These are phyloP conservation scores for Neurospora tetrasperma DNA, from an alignment of 495 filamentous ascomycete species.

Conservation along the genomic window DNA sequence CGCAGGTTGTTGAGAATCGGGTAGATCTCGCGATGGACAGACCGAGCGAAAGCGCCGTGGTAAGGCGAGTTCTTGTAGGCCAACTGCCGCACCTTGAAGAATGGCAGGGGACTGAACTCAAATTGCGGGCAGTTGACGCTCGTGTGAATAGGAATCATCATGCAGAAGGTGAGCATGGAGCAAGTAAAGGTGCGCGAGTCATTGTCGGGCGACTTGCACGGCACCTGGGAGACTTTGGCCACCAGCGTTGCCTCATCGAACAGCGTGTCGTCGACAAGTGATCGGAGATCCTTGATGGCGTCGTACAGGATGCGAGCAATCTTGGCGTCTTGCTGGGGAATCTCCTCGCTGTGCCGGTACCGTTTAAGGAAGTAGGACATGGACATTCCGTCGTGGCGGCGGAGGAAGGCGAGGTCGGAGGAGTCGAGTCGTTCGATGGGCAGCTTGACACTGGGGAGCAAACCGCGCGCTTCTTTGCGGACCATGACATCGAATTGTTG, in stretches of 20 bases:
- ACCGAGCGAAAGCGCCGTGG: constrained; percentile 32
- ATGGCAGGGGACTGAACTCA: constrained; percentile 36
- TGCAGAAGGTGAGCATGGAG: constrained; percentile 30
- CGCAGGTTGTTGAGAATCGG: constrained; percentile 26
- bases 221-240: constrained; percentile 27
- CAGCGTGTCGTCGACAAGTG: constrained; percentile 28
- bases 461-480: constrained; percentile 49
- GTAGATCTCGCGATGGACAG: constrained; percentile 35
- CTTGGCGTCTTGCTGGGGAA: constrained; percentile 6
- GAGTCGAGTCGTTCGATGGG: constrained; percentile 44
- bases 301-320: constrained; percentile 29
- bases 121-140: constrained; percentile 22
- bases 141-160: constrained; percentile 36
- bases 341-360: constrained; percentile 30
- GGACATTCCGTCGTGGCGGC: constrained; percentile 47
- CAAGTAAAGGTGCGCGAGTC: constrained; percentile 20
- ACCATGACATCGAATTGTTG: constrained; percentile 69
- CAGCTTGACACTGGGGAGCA: constrained; percentile 57
- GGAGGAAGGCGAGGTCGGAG: constrained; percentile 48
- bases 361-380: constrained; percentile 41
- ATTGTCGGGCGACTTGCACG: constrained; percentile 22
- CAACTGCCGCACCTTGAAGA: constrained; percentile 41
- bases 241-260: constrained; percentile 36
- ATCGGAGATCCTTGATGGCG: constrained; percentile 28
- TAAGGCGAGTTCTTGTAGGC: constrained; percentile 34